Base-by-base conservation (phyloP, 352 stramenopile species). In the Globisporangium sylvaticum region DNA sequence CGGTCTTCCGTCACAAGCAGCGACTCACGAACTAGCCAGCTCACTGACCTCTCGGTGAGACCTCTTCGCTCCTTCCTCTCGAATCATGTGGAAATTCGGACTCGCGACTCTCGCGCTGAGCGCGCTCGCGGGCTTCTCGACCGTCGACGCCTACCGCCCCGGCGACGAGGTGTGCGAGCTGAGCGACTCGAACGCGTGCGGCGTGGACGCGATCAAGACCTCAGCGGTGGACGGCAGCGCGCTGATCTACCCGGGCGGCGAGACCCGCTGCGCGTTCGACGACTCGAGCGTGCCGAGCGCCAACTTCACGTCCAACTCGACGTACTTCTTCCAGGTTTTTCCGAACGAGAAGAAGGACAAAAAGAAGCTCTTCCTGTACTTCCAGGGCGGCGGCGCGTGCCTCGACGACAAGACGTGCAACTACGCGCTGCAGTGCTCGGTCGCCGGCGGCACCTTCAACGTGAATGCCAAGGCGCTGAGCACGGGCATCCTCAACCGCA, bases 241-340 rank as follows among this genome's bases (percentile, higher is more conserved):
- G 22, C 66, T 89, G 61, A 81, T 92, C 39, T 92, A 87, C 65
- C 80, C 80, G 4, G 78, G 78, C 5, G 78, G 78, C 27, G 59
- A 74, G 29, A 88, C 80, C 0, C 77, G 76, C n/a, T 88, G 80
- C 63, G 79, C 79, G 18, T 87, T 85, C 48, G 79, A 87, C 63
- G 77, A 87, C 66, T 84, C 76, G 62, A 72, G 58, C 50, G 70
- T 79, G 50, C 69, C 67, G 53, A 75, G 62, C n/a, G 71, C 78
- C 15, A 66, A 69, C 64, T 85, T 81, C 27, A 67, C 57, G n/a
- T 83, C 78, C 25, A 86, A 85, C 57, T 32, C 72, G 39, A 86
- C 83, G 12, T 93, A 85, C 72, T 90, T 90, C 65, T 91, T 91
- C 73, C 81, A 90, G 67, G 75, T 91, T 18, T 91, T 91, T 68